These are phyloP conservation scores for Dactylellina leptospora DNA, from an alignment of 2,329 filamentous ascomycete genomes.

Conservation along the genomic window DNA sequence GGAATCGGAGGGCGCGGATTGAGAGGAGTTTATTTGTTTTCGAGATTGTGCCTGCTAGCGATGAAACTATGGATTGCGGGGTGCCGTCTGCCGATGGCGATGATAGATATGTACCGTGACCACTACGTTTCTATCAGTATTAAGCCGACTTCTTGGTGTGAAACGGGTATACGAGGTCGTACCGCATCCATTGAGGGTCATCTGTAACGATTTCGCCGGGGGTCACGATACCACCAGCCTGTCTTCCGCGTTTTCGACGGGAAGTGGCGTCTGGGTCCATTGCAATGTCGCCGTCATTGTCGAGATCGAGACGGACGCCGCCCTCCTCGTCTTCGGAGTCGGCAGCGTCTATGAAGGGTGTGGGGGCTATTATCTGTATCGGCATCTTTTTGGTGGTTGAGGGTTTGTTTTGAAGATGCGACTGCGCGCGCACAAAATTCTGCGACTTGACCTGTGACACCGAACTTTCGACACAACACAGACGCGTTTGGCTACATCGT, in stretches of 20 bases:
- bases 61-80: constrained; percentile 75
- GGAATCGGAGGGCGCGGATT: constrained; percentile 85
- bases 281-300: constrained; percentile 53
- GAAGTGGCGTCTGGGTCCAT: constrained; percentile 30
- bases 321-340: constrained; percentile 74
- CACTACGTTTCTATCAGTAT: constrained; percentile 65
- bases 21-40: constrained; percentile 98
- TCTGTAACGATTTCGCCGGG: constrained; percentile 88
- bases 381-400: constrained; percentile 21
- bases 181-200: constrained; percentile 94
- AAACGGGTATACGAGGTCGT: constrained; percentile 62
- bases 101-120: constrained; percentile 87
- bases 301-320: constrained; percentile 63
- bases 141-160: constrained; percentile 13
- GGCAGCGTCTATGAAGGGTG: constrained; percentile 64
- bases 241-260: constrained; percentile 18
- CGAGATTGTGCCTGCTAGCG: constrained; percentile 86
- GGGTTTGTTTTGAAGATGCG: background rate
- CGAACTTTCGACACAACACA: too few relatives aligned
- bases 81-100: constrained; percentile 65
- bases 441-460: constrained; percentile 1
- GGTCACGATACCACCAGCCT: constrained; percentile 71
- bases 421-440: constrained; percentile 1
- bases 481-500: too few relatives aligned
- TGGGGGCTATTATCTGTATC: constrained; percentile 51